phyloP scores from a whole-genome alignment of 225 moss, liverwort and hornwort genomes.

The Lunularia cruciata region DNA sequence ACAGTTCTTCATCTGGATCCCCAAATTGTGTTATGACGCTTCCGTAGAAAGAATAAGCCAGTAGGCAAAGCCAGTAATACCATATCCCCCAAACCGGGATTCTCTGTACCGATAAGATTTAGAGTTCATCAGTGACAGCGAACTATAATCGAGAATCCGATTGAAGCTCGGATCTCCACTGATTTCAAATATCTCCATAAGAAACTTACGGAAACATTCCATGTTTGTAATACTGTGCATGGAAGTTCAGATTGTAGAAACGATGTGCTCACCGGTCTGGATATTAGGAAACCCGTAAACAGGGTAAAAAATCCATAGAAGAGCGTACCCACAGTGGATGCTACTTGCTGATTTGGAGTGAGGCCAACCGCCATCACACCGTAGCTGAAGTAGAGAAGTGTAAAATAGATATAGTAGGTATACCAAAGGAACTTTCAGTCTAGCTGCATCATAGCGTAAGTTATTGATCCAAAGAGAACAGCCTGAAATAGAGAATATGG shows the following conservation, averaged over 20 bases:
- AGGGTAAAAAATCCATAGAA: conserved; percentile 42
- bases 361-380: conserved; percentile 47
- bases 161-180: too few relatives aligned
- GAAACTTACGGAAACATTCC: too few relatives aligned
- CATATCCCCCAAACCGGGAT: conserved; percentile 84
- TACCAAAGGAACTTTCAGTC: conserved; percentile 41
- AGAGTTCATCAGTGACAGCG: too few relatives aligned
- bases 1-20: neutral
- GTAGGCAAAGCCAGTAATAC: conserved; percentile 77
- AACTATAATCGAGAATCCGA: too few relatives aligned
- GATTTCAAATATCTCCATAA: too few relatives aligned
- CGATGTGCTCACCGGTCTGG: conserved; percentile 16
- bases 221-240: too few relatives aligned
- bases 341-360: conserved; percentile 41
- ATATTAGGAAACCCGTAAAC: conserved; percentile 39
- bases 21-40: conserved; percentile 60
- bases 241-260: too few relatives aligned
- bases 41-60: conserved; percentile 65
- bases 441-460: conserved; percentile 30
- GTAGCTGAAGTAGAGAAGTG: conserved; percentile 36
- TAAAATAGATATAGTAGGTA: conserved; percentile 23
- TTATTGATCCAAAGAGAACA: conserved; percentile 4
- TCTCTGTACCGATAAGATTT: conserved; percentile 37
- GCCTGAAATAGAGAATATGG: conserved; percentile 33
- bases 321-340: conserved; percentile 31